Evolutionary conservation across 768 basidiomycete species (phyloP).

Genomic region (Amanita pseudoporphyria): DNA sequence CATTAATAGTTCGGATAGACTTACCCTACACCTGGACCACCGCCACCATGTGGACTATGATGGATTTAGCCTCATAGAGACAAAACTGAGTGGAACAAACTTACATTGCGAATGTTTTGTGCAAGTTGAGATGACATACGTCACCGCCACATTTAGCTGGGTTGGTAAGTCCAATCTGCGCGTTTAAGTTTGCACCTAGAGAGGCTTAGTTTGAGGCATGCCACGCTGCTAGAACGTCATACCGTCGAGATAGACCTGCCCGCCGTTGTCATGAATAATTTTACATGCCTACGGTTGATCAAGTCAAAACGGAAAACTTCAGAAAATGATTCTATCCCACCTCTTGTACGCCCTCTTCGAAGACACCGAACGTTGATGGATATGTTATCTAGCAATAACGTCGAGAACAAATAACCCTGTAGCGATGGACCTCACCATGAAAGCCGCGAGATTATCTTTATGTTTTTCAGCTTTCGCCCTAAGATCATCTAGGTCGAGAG

Average conservation of each 20-base stretch:
- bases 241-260: conserved; percentile 97
- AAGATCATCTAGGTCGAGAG: conserved; percentile 82
- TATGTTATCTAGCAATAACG: conserved; percentile 69
- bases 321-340: conserved; percentile 23
- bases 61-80: conserved; percentile 2
- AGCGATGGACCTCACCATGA: conserved; percentile 57
- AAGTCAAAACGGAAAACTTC: not conserved
- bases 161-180: conserved; percentile 88
- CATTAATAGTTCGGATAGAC: conserved; percentile 13
- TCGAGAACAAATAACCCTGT: not conserved
- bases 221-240: conserved; percentile 6
- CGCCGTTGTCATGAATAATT: conserved; percentile 90
- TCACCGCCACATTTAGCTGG: conserved; percentile 95
- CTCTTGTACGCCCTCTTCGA: conserved; percentile 82
- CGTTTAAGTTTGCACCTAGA: conserved; percentile 83
- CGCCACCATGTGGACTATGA: conserved; percentile 89
- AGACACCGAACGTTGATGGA: conserved; percentile 96
- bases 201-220: not conserved
- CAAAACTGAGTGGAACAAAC: conserved; percentile 15
- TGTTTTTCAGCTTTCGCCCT: conserved; percentile 81
- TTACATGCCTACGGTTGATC: conserved; percentile 58
- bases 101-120: conserved; percentile 96
- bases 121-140: conserved; percentile 96
- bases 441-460: conserved; percentile 86
- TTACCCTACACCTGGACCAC: conserved; percentile 92